These are phyloP conservation scores for Lodderomyces pseudojiufengensis DNA, from an alignment of 1,139 yeast genomes.

Conservation along the genomic window DNA sequence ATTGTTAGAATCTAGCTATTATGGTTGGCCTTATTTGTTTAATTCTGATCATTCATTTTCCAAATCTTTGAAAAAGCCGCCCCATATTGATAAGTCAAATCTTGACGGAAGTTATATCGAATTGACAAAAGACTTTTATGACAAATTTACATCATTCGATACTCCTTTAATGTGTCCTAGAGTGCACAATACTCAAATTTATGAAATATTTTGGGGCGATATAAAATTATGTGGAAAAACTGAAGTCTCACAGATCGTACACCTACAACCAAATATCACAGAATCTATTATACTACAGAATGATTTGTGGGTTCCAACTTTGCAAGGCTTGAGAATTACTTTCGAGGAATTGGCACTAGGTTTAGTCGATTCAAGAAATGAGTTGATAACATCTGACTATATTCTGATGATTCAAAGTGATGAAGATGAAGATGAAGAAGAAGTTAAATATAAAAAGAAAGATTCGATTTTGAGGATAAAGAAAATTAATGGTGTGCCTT, in stretches of 20 bases:
- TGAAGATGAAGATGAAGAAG: background rate
- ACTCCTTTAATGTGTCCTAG: constrained; percentile 24
- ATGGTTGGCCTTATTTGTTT: constrained; percentile 37
- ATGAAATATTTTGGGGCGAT: constrained; percentile 35
- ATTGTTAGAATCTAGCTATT: constrained; percentile 30
- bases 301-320: constrained; percentile 35
- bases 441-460: constrained; percentile 7
- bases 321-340: constrained; percentile 32
- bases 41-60: constrained; percentile 34
- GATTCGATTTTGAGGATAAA: constrained; percentile 23
- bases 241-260: constrained; percentile 22
- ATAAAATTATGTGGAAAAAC: constrained; percentile 21
- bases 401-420: constrained; percentile 16
- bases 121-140: constrained; percentile 25
- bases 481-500: constrained; percentile 34
- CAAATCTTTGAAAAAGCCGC: constrained; percentile 36
- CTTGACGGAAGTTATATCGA: constrained; percentile 32
- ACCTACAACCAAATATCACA: constrained; percentile 9
- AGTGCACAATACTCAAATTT: constrained; percentile 22
- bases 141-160: constrained; percentile 26
- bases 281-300: constrained; percentile 6
- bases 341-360: constrained; percentile 36
- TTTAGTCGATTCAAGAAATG: constrained; percentile 28
- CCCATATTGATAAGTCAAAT: constrained; percentile 19
- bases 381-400: constrained; percentile 23